A percentile compares a stretch with the other conserved stretches of the same genome.
These are phyloP conservation scores for Debaryomyces sp. DNA, from an alignment of 1,139 yeast species.

Conservation along the genomic window DNA sequence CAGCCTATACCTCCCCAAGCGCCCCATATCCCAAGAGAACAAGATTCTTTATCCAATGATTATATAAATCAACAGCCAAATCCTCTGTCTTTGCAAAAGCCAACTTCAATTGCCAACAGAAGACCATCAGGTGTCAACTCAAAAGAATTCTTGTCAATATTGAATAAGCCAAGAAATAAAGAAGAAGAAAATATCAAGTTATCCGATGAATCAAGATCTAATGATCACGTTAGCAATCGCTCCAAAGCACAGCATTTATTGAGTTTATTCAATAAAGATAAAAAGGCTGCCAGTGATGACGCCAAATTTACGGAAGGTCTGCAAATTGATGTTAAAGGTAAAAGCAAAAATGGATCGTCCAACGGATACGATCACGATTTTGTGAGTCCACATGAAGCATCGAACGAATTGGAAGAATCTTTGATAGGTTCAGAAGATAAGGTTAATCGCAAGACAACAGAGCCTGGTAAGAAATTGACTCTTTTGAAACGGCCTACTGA, in stretches of 20 bases:
- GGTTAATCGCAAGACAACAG: conserved; percentile 9
- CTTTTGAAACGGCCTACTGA: conserved; percentile 31
- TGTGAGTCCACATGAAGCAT: conserved; percentile 20
- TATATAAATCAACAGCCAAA: conserved; percentile 35
- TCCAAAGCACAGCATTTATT: conserved; percentile 44
- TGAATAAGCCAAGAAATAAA: conserved; percentile 34
- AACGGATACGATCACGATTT: conserved; percentile 3
- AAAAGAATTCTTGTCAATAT: conserved; percentile 54
- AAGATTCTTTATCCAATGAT: conserved; percentile 3
- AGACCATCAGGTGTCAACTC: conserved; percentile 45
- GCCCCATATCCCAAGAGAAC: conserved; percentile 3
- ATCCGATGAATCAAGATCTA: neutral
- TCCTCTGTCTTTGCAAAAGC: conserved; percentile 46
- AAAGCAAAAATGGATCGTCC: neutral
- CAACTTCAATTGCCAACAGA: conserved; percentile 34
- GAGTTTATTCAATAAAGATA: conserved; percentile 34
- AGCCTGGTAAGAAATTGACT: conserved; percentile 32
- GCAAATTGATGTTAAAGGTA: neutral
- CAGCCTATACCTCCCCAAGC: conserved; percentile 12
- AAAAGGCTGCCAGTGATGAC: neutral
- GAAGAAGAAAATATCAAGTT: conserved; percentile 19
- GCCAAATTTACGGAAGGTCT: neutral
- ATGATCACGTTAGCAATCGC: conserved; percentile 24
- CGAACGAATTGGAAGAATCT: conserved; percentile 33
- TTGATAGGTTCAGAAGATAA: conserved; percentile 13